phyloP scores from a whole-genome alignment of 106 monocot genomes.

The Dactylorhiza incarnata region DNA sequence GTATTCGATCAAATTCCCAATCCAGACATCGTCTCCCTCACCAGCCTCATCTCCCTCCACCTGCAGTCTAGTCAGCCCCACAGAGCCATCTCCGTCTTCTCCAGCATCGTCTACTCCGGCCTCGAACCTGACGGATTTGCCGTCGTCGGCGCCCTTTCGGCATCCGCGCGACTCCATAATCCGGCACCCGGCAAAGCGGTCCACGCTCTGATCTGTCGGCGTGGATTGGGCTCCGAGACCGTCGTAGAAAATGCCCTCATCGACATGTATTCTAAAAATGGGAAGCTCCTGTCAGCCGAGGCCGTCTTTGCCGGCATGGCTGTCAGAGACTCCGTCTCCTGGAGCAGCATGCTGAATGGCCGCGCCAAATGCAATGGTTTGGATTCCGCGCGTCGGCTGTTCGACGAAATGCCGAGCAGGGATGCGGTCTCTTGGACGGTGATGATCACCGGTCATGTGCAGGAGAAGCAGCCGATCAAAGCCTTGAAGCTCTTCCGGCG shows the following conservation, averaged over 20 bases:
- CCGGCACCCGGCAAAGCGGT: conserved; percentile 20
- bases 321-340: conserved; percentile 19
- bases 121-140: conserved; percentile 41
- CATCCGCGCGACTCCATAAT: conserved; percentile 18
- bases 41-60: conserved; percentile 54
- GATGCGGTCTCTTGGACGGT: conserved; percentile 31
- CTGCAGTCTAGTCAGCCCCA: conserved; percentile 20
- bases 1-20: conserved; percentile 41
- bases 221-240: conserved; percentile 15
- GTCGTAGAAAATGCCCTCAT: conserved; percentile 39
- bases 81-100: conserved; percentile 34
- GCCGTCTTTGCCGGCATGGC: conserved; percentile 23
- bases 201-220: conserved; percentile 37
- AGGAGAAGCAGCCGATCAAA: conserved; percentile 11
- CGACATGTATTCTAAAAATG: conserved; percentile 36
- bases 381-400: conserved; percentile 17
- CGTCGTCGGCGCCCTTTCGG: conserved; percentile 42
- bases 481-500: conserved; percentile 25
- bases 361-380: conserved; percentile 18
- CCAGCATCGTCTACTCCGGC: conserved; percentile 14
- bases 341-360: conserved; percentile 35
- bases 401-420: conserved; percentile 21
- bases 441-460: conserved; percentile 35
- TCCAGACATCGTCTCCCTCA: conserved; percentile 55
- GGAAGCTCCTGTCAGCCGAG: conserved; percentile 14